A percentile compares a stretch with the other conserved stretches of the same genome.
Conservation (phyloP, 805 yeast species). For the Hanseniaspora thailandica region DNA sequence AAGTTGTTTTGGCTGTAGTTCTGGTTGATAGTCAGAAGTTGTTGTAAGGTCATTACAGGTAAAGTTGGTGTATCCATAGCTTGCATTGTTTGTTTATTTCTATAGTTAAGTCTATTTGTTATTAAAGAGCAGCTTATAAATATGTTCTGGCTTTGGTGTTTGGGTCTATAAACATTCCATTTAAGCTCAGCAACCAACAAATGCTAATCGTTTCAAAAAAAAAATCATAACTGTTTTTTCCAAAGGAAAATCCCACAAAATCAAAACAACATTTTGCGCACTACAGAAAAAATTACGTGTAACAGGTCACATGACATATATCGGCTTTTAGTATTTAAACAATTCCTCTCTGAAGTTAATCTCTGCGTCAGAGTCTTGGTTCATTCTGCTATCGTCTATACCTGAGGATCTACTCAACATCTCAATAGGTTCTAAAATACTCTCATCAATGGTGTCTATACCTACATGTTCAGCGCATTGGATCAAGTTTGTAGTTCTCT, state of each 20-base stretch:
- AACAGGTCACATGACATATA: neutral
- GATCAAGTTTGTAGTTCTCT: neutral
- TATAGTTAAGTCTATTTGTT: too few relatives aligned
- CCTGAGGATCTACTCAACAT: neutral
- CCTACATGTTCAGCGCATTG: conserved; percentile 1
- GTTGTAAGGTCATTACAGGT: conserved; percentile 12
- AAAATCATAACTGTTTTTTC: neutral
- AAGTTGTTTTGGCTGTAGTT: neutral
- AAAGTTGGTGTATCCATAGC: conserved; percentile 8
- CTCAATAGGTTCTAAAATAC: neutral
- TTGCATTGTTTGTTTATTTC: neutral
- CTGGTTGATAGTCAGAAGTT: neutral
- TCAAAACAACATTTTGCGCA: neutral
- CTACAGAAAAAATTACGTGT: neutral
- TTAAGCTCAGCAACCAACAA: too few relatives aligned
- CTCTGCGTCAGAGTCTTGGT: neutral
- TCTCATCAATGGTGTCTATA: neutral
- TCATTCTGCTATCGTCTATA: too few relatives aligned
- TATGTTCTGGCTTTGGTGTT: too few relatives aligned
- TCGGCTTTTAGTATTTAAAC: neutral
- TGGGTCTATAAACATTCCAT: too few relatives aligned
- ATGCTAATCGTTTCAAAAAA: neutral
- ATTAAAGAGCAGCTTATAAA: too few relatives aligned
- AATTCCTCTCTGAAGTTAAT: conserved; percentile 5
- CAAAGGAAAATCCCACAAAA: neutral